Conservation (phyloP, 352 stramenopile species). For the Nothophytophthora sp. region DNA sequence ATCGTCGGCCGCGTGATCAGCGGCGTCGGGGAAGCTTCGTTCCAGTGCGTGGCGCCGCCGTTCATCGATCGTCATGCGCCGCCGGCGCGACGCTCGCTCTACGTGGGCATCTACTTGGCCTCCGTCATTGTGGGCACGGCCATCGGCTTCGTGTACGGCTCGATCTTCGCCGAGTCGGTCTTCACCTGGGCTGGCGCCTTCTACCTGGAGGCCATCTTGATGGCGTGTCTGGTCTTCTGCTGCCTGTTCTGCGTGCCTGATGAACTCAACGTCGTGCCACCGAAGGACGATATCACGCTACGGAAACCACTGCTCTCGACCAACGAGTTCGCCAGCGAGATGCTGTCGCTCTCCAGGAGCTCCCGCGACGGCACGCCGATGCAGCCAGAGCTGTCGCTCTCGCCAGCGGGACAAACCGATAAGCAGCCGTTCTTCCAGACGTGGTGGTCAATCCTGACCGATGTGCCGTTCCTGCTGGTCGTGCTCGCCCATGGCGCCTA, state of each 20-base stretch:
- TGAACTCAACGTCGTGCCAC: conserved; percentile 37
- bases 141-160: conserved; percentile 78
- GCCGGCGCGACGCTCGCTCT: conserved; percentile 53
- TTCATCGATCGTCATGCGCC: conserved; percentile 86
- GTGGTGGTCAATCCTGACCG: conserved; percentile 51
- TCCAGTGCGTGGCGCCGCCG: conserved; percentile 84
- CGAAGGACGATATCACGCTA: conserved; percentile 23
- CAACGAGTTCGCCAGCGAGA: conserved; percentile 28
- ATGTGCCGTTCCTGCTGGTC: conserved; percentile 69
- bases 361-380: conserved; percentile 12
- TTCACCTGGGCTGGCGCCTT: conserved; percentile 78
- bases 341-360: conserved; percentile 25
- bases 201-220: conserved; percentile 80
- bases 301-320: conserved; percentile 23
- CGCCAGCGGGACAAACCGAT: conserved; percentile 16
- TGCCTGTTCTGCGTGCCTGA: conserved; percentile 48
- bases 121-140: conserved; percentile 83
- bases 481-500: conserved; percentile 74
- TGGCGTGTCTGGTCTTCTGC: conserved; percentile 62
- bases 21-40: conserved; percentile 83
- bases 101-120: conserved; percentile 89
- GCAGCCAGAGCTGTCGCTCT: conserved; percentile 11
- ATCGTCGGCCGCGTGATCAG: conserved; percentile 76
- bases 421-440: conserved; percentile 27
- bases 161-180: conserved; percentile 49